Evolutionary conservation across 2,329 filamentous ascomycete genomes (phyloP), one percentile per base, ranked within the genome.

Genomic region (Falciphora oryzae): DNA sequence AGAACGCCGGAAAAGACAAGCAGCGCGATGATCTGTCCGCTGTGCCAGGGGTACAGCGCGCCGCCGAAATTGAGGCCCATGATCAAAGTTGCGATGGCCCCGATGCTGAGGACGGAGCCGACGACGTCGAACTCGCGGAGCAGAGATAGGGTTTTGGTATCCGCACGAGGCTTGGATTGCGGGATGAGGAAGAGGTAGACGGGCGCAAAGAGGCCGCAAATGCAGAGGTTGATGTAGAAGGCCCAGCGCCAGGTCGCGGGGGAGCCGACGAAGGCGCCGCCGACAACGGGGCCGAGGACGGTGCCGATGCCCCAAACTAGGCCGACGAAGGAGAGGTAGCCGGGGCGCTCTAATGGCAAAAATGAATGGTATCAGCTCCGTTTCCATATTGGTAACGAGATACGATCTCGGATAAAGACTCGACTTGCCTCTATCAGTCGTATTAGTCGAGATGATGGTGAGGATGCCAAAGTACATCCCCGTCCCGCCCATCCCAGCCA

Each of bases 171-270:
- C 50, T 69, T 63, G 38, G 70, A 38, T 1, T 65, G 59, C 0
- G 75, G 75, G 0, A 78, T 64, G 18, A 70, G 56, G 53, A 75
- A 71, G 14, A 77, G 28, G 61, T 69, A 75, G 3, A 71, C 67
- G 0, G 73, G 73, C 0, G 66, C 64, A 10, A 68, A 68, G 53
- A 76, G 71, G 32, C 68, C 79, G 10, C 74, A 83, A 0, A 81
- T 76, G 60, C 82, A 72, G 0, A 87, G 75, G 68, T 87, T 87
- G 74, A 87, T 81, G 68, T 88, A 88, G 65, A 83, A 83, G 0
- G 73, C 74, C 67, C 68, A 77, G 59, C 81, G 67, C 81, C 81
- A 83, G 0, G 75, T 77, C 0, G 75, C 14, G 18, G n/a, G n/a
- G n/a, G n/a, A 79, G 0, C 72, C 65, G 7, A 71, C 75, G 32